These are phyloP conservation scores for Yarrowia divulgata DNA, from an alignment of 805 yeast species.

Conservation along the genomic window DNA sequence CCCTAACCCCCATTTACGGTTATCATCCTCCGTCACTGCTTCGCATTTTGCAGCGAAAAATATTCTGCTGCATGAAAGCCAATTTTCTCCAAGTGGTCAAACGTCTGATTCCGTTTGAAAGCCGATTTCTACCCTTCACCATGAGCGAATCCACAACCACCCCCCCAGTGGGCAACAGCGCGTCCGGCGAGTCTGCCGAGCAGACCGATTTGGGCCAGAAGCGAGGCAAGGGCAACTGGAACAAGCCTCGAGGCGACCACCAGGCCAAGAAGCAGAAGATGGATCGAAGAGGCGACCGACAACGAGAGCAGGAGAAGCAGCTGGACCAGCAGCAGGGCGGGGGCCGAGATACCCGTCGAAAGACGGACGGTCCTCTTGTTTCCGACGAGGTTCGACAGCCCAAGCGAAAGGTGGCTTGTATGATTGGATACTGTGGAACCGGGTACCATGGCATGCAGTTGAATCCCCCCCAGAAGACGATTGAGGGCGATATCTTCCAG, in stretches of 20 bases:
- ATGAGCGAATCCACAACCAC: slow-evolving; percentile 5
- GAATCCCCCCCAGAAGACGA: slow-evolving; percentile 86
- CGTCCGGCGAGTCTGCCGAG: slow-evolving; percentile 2
- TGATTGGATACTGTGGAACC: slow-evolving; percentile 94
- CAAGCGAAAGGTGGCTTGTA: slow-evolving; percentile 85
- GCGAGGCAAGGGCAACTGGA: slow-evolving; percentile 38
- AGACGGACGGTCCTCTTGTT: slow-evolving; percentile 19
- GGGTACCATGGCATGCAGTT: slow-evolving; percentile 97
- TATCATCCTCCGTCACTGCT: neutral
- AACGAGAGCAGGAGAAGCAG: slow-evolving; percentile 18
- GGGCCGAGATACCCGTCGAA: slow-evolving; percentile 27
- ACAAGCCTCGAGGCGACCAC: slow-evolving; percentile 21
- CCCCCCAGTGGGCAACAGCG: slow-evolving; percentile 5
- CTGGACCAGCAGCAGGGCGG: too few relatives aligned
- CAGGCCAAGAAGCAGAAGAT: slow-evolving; percentile 29
- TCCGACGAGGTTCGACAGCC: slow-evolving; percentile 52
- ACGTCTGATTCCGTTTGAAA: slow-evolving; percentile 13
- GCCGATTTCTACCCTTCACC: neutral
- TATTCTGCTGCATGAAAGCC: slow-evolving; percentile 18
- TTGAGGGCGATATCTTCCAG: slow-evolving; percentile 85
- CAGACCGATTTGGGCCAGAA: slow-evolving; percentile 26
- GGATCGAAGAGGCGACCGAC: slow-evolving; percentile 26
- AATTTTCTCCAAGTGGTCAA: slow-evolving; percentile 25
- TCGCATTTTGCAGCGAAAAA: neutral
- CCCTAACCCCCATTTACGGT: neutral